A percentile compares a stretch with the other conserved stretches of the same genome.
Conservation (phyloP, 495 filamentous ascomycete species). For the Neurospora hispaniola region DNA sequence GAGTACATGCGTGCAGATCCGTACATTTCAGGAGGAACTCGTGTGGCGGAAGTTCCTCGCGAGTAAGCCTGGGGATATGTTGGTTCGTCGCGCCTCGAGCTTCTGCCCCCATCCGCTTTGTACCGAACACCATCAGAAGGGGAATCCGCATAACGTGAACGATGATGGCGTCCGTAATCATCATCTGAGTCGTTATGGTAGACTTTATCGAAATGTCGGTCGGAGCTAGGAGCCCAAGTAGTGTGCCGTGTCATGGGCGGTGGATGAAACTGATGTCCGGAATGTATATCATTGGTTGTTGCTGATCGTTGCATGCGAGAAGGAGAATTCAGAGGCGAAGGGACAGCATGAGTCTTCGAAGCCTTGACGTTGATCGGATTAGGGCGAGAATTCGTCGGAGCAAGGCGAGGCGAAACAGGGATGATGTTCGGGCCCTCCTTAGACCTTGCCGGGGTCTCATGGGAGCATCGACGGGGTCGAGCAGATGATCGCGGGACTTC, state of each 20-base stretch:
- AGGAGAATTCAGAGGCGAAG: constrained; percentile 11
- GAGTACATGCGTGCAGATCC: neutral
- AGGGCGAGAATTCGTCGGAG: constrained; percentile 13
- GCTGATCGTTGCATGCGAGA: constrained; percentile 20
- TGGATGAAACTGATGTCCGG: neutral
- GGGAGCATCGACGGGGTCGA: constrained; percentile 29
- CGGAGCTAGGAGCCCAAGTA: constrained; percentile 13
- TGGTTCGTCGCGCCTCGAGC: neutral
- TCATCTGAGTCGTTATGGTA: constrained; percentile 21
- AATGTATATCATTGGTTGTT: constrained; percentile 11
- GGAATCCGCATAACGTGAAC: neutral
- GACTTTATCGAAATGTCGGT: constrained; percentile 4
- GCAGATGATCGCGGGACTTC: constrained; percentile 18
- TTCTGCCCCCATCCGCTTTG: neutral
- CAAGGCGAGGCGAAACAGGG: constrained; percentile 7
- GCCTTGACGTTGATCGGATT: constrained; percentile 24
- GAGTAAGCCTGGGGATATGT: neutral
- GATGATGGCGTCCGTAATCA: constrained; percentile 11
- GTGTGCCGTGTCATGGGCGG: constrained; percentile 12
- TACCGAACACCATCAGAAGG: neutral
- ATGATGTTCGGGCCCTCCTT: constrained; percentile 24
- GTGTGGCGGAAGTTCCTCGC: neutral
- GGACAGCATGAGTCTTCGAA: constrained; percentile 8
- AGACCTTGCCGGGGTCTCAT: constrained; percentile 25
- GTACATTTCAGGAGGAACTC: neutral